Conservation (phyloP, 768 basidiomycete species). For the Cyclocybe cylindracea region DNA sequence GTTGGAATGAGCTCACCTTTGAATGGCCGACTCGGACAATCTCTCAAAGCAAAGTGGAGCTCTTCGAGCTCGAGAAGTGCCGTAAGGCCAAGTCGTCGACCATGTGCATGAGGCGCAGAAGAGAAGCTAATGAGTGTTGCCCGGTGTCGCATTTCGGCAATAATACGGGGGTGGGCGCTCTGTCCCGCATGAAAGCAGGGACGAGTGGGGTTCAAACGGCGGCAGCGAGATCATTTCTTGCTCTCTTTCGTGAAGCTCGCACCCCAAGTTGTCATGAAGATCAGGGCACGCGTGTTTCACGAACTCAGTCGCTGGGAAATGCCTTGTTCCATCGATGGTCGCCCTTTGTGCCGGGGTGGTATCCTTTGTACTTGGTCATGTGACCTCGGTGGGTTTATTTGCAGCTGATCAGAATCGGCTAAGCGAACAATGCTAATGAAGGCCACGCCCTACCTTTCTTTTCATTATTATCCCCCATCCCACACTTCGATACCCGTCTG, state of each 20-base stretch:
- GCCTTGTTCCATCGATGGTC: conserved; percentile 28
- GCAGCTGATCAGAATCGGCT: conserved; percentile 13
- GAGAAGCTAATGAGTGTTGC: too few relatives aligned
- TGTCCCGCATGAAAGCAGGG: too few relatives aligned
- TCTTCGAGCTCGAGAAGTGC: too few relatives aligned
- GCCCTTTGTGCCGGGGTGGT: conserved; percentile 6
- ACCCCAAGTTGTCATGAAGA: conserved; percentile 16
- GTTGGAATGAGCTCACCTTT: too few relatives aligned
- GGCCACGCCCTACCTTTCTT: conserved; percentile 2
- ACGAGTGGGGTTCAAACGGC: neutral
- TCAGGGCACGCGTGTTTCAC: conserved; percentile 8
- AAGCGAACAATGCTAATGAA: conserved; percentile 30
- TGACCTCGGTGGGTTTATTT: conserved; percentile 7
- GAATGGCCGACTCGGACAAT: too few relatives aligned
- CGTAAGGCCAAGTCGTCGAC: too few relatives aligned
- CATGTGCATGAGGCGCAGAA: too few relatives aligned
- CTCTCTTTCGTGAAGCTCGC: neutral
- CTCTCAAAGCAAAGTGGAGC: too few relatives aligned
- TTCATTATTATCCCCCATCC: conserved; percentile 5
- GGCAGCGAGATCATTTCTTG: neutral
- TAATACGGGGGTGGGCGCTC: too few relatives aligned
- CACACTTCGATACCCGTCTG: neutral
- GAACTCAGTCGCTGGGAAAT: neutral
- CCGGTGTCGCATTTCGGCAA: too few relatives aligned
- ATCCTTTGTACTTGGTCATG: conserved; percentile 15